Conservation (phyloP, 352 stramenopile species). For the Paralagenidium karlingii region DNA sequence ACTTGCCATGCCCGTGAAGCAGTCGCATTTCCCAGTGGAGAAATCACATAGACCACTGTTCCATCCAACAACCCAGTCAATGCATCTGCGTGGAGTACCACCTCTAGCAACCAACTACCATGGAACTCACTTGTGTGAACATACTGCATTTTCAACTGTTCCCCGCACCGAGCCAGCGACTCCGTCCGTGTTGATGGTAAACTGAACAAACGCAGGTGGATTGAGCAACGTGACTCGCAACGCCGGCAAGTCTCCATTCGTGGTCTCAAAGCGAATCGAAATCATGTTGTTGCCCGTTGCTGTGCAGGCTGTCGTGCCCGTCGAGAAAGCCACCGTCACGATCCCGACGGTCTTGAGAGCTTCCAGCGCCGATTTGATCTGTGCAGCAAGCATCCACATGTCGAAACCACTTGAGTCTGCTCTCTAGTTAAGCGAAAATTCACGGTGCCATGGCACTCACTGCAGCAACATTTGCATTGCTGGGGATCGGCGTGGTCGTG, state of each 20-base stretch:
- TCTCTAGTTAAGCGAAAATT: background rate
- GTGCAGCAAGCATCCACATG: slow-evolving; percentile 11
- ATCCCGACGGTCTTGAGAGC: slow-evolving; percentile 21
- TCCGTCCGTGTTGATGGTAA: slow-evolving; percentile 45
- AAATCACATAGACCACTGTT: slow-evolving; percentile 50
- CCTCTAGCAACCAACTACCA: background rate
- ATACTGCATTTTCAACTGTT: slow-evolving; percentile 56
- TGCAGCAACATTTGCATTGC: slow-evolving; percentile 5
- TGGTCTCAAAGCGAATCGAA: slow-evolving; percentile 40
- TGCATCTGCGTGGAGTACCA: background rate
- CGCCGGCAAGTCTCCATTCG: slow-evolving; percentile 38
- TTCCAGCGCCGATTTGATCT: slow-evolving; percentile 27
- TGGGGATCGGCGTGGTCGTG: slow-evolving; percentile 19
- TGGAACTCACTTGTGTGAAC: slow-evolving; percentile 62
- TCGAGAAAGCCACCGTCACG: slow-evolving; percentile 42
- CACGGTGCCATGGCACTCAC: background rate
- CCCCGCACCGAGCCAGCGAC: slow-evolving; percentile 29
- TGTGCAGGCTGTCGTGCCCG: slow-evolving; percentile 31
- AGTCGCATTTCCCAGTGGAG: slow-evolving; percentile 27
- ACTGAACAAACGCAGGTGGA: too few relatives aligned
- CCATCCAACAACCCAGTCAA: too few relatives aligned
- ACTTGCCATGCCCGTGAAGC: slow-evolving; percentile 59
- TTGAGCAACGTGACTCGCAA: slow-evolving; percentile 25
- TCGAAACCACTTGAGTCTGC: too few relatives aligned
- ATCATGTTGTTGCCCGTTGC: slow-evolving; percentile 32